Evolutionary conservation across 2,329 filamentous ascomycete genomes (phyloP).

Genomic region (Fusarium hostae): DNA sequence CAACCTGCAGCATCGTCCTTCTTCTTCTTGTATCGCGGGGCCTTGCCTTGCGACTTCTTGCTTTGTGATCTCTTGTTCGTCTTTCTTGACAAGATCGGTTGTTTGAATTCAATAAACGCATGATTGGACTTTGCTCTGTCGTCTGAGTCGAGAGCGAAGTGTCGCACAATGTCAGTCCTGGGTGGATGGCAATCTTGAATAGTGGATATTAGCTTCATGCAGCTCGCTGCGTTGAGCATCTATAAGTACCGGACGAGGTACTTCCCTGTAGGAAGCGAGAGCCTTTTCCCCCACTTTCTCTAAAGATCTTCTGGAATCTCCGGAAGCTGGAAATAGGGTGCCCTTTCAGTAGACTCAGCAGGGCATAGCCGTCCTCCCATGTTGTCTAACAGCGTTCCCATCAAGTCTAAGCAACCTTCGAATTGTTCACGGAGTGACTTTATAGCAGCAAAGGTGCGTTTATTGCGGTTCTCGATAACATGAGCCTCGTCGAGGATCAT

Average conservation of each 20-base stretch:
- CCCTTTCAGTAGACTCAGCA: too few species aligned
- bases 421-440: neutral
- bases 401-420: neutral
- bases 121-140: neutral
- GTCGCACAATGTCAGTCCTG: neutral
- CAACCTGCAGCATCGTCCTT: neutral
- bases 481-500: neutral
- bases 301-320: neutral
- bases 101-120: too few species aligned
- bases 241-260: neutral
- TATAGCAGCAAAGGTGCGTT: neutral
- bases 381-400: neutral
- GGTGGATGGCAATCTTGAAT: neutral
- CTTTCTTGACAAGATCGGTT: too few species aligned
- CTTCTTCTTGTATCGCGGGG: neutral
- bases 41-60: neutral
- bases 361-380: neutral
- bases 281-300: neutral
- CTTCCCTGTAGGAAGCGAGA: neutral
- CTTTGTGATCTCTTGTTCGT: neutral
- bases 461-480: neutral
- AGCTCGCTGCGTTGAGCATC: neutral
- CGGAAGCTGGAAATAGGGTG: neutral
- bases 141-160: neutral
- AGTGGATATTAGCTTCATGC: neutral